Conservation (phyloP, 305 asterid species). For the Fraxinus platypoda region DNA sequence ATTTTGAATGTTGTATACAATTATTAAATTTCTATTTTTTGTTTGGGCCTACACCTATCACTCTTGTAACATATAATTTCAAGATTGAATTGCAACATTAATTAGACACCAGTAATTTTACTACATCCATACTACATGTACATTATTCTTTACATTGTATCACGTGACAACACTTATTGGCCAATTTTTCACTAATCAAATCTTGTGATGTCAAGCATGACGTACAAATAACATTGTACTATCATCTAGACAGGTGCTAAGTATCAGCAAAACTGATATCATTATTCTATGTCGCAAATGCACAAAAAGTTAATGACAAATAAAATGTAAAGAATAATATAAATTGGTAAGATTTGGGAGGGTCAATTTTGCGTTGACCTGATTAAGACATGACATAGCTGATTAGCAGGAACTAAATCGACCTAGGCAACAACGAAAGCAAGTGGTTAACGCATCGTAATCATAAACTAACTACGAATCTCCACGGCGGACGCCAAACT, state of each 20-base stretch:
- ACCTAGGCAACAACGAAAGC: neutral
- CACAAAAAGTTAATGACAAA: neutral
- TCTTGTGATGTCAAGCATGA: neutral
- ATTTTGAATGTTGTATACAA: neutral
- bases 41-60: neutral
- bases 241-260: neutral
- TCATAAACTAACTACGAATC: conserved; percentile 21
- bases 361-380: neutral
- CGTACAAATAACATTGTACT: neutral
- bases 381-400: neutral
- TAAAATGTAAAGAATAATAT: neutral
- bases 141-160: too few species aligned
- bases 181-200: too few species aligned
- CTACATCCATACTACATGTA: too few species aligned
- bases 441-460: neutral
- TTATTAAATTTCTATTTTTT: neutral
- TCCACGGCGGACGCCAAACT: conserved; percentile 34
- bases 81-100: neutral
- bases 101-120: neutral
- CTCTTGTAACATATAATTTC: neutral
- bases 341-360: neutral
- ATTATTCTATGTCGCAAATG: neutral
- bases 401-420: neutral
- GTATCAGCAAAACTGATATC: neutral
- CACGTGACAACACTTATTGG: too few species aligned